Evolutionary conservation across 1,139 yeast species (phyloP).

Genomic region (Geotrichum fermentans): DNA sequence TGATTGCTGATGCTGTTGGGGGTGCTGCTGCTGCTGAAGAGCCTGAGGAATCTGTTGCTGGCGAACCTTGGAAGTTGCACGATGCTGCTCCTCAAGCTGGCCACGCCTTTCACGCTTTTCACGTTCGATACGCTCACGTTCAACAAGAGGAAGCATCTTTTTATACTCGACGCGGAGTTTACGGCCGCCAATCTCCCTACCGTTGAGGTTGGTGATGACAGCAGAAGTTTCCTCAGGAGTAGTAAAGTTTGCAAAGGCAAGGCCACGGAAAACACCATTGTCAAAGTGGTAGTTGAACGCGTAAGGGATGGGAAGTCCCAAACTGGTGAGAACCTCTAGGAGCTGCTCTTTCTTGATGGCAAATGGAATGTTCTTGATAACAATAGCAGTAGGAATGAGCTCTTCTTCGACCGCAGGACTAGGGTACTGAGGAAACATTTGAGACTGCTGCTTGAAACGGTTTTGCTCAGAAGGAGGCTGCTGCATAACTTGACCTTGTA

Average conservation of each 20-base stretch:
- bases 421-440: not conserved
- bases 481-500: not conserved
- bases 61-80: slow-evolving; percentile 33
- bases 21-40: not conserved
- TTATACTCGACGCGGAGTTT: slow-evolving; percentile 93
- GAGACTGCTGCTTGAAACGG: slow-evolving; percentile 2
- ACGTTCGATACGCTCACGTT: slow-evolving; percentile 90
- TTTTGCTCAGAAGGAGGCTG: slow-evolving; percentile 6
- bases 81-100: slow-evolving; percentile 92
- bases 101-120: slow-evolving; percentile 94
- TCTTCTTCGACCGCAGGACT: slow-evolving; percentile 54
- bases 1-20: not conserved
- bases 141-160: slow-evolving; percentile 91
- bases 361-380: slow-evolving; percentile 93
- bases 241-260: slow-evolving; percentile 96
- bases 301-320: slow-evolving; percentile 87
- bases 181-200: slow-evolving; percentile 94
- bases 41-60: slow-evolving; percentile 19
- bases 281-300: slow-evolving; percentile 98
- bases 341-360: slow-evolving; percentile 96
- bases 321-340: slow-evolving; percentile 85
- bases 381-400: slow-evolving; percentile 95
- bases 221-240: slow-evolving; percentile 89
- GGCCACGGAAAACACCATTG: slow-evolving; percentile 94
- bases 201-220: slow-evolving; percentile 79